Percentiles rank a stretch among this genome's conserved stretches.
Conservation (phyloP, 768 basidiomycete genomes). For the Rhizopogon salebrosus region DNA sequence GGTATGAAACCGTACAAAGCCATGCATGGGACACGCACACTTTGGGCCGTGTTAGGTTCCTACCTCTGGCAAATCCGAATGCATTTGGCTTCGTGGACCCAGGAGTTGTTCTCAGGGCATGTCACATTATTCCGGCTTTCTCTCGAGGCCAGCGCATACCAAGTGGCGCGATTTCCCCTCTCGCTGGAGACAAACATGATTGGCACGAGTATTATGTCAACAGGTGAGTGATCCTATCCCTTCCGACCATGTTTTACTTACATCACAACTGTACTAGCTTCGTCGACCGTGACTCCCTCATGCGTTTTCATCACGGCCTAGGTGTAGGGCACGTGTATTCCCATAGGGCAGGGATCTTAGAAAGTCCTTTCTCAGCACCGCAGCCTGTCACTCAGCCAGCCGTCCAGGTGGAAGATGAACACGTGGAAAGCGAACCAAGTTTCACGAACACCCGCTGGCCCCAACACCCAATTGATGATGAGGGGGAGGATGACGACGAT, state of each 20-base stretch:
- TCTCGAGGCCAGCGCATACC: neutral
- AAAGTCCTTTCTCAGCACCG: neutral
- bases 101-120: neutral
- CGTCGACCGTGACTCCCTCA: neutral
- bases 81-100: constrained; percentile 10
- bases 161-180: neutral
- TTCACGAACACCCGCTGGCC: neutral
- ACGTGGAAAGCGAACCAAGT: neutral
- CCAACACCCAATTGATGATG: neutral
- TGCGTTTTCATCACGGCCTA: neutral
- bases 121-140: constrained; percentile 9
- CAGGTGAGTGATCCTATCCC: neutral
- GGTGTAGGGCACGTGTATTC: constrained; percentile 2
- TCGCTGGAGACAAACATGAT: neutral
- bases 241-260: neutral
- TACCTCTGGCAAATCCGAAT: neutral
- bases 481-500: neutral
- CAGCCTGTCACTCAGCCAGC: too few species aligned
- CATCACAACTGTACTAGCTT: neutral
- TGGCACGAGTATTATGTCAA: constrained; percentile 9
- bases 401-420: neutral
- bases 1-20: neutral
- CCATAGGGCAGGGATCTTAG: neutral
- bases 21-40: neutral
- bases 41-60: neutral